Percentiles rank a stretch among this genome's conserved stretches.
These are phyloP conservation scores for Moricandia moricandioides DNA, from an alignment of 345 rosid species.

Conservation along the genomic window DNA sequence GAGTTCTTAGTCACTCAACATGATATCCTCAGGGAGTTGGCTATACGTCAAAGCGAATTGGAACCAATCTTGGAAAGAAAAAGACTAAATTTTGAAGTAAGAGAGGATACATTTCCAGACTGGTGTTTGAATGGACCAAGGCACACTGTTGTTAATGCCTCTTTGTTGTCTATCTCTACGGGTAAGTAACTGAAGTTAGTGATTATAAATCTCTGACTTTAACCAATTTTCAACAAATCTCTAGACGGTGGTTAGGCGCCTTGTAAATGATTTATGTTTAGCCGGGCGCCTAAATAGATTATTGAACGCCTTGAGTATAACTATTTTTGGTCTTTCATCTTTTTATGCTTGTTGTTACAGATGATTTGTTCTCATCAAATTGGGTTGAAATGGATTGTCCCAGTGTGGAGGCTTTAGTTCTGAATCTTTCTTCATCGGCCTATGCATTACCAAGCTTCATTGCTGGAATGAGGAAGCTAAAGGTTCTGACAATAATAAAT, in stretches of 20 bases:
- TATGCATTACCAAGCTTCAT: conserved; percentile 3
- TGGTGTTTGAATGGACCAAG: neutral
- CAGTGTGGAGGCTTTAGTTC: neutral
- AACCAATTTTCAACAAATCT: neutral
- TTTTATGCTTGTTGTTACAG: conserved; percentile 29
- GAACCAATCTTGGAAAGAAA: neutral
- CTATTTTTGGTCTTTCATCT: neutral
- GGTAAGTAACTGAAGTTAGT: neutral
- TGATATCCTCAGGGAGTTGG: neutral
- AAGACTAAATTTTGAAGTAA: neutral
- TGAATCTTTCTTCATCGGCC: neutral
- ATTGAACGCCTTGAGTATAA: too few relatives aligned
- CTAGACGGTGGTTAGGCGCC: too few relatives aligned
- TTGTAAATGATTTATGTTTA: too few relatives aligned
- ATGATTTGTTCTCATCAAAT: conserved; percentile 46
- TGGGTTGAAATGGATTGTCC: neutral
- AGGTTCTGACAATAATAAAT: conserved; percentile 46
- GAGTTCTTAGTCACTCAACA: neutral
- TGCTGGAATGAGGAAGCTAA: conserved; percentile 40
- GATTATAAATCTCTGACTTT: neutral
- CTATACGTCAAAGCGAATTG: neutral
- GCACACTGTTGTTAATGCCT: neutral
- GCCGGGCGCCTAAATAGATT: too few relatives aligned
- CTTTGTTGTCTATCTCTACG: neutral
- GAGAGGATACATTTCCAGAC: neutral